Conservation (phyloP, 345 rosid genomes). For the Moricandia moricandioides region DNA sequence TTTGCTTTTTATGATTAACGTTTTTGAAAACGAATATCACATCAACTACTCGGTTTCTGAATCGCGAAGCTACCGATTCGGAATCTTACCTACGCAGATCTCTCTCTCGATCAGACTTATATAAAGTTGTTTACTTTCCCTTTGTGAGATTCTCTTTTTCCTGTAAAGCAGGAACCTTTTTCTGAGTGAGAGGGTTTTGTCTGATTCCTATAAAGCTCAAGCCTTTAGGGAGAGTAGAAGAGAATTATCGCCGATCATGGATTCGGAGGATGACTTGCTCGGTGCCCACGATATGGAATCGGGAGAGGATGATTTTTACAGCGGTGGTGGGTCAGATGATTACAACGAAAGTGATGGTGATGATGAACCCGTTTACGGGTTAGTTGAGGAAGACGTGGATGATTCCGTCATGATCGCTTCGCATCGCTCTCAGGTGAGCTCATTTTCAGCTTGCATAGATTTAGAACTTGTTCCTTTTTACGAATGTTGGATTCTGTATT, state of each 20-base stretch:
- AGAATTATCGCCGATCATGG: slow-evolving; percentile 41
- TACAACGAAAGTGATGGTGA: slow-evolving; percentile 48
- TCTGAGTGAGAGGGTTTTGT: slow-evolving; percentile 3
- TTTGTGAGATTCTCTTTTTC: slow-evolving; percentile 8
- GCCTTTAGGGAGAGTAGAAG: background rate
- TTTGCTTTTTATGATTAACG: background rate
- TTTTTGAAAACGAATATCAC: background rate
- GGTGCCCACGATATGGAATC: slow-evolving; percentile 65
- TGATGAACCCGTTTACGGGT: slow-evolving; percentile 47
- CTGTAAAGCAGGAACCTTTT: slow-evolving; percentile 2
- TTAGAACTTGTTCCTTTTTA: background rate
- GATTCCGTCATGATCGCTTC: slow-evolving; percentile 44
- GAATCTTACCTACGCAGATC: background rate
- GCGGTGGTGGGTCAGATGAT: slow-evolving; percentile 59
- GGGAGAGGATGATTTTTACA: slow-evolving; percentile 63
- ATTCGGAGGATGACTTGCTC: slow-evolving; percentile 67
- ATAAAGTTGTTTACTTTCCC: background rate
- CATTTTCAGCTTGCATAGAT: background rate
- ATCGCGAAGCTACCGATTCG: slow-evolving; percentile 18
- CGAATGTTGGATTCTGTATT: background rate
- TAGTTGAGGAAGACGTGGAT: slow-evolving; percentile 53
- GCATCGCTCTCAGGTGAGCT: slow-evolving; percentile 56
- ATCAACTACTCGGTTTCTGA: background rate
- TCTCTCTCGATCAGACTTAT: background rate
- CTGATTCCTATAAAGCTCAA: slow-evolving; percentile 7